A percentile compares a stretch with the other conserved stretches of the same genome.
Evolutionary conservation across 2,329 filamentous ascomycete species (phyloP).

Genomic region (Chaetoscypha palmicola): DNA sequence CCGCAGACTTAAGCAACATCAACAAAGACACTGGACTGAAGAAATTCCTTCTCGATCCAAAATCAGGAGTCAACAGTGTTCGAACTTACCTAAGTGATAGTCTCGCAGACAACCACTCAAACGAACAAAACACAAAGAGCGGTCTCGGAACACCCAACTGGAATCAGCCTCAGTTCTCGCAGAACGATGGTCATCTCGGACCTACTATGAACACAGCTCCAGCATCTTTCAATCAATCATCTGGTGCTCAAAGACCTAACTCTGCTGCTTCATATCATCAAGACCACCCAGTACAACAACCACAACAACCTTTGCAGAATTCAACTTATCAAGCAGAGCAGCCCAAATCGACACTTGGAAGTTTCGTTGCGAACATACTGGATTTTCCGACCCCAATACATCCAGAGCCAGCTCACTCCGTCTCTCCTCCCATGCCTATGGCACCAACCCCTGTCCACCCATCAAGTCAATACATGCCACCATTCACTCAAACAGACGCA

Average conservation of each 20-base stretch:
- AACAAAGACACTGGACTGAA: slow-evolving; percentile 7
- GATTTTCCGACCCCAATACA: not conserved
- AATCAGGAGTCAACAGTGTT: slow-evolving; percentile 5
- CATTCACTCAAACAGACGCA: not conserved
- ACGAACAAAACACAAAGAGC: not conserved
- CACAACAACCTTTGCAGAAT: not conserved
- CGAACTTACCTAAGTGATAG: slow-evolving; percentile 5
- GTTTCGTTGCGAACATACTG: not conserved
- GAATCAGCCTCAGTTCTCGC: slow-evolving; percentile 2
- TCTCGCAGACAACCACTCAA: not conserved
- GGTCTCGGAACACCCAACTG: not conserved
- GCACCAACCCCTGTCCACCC: not conserved
- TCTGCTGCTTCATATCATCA: slow-evolving; percentile 1
- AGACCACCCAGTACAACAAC: not conserved
- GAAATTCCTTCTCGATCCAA: slow-evolving; percentile 8
- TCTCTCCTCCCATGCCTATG: not conserved
- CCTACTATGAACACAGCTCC: not conserved
- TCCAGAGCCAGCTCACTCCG: not conserved
- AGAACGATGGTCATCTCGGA: not conserved
- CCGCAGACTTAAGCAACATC: not conserved
- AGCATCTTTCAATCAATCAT: slow-evolving; percentile 1
- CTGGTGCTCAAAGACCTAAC: not conserved
- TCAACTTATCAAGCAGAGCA: not conserved
- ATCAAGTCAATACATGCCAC: not conserved
- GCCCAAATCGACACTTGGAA: not conserved